Percentiles rank a stretch among this genome's conserved stretches.
Evolutionary conservation across 495 filamentous ascomycete species (phyloP).

Genomic region (Pyrenula massariospora): DNA sequence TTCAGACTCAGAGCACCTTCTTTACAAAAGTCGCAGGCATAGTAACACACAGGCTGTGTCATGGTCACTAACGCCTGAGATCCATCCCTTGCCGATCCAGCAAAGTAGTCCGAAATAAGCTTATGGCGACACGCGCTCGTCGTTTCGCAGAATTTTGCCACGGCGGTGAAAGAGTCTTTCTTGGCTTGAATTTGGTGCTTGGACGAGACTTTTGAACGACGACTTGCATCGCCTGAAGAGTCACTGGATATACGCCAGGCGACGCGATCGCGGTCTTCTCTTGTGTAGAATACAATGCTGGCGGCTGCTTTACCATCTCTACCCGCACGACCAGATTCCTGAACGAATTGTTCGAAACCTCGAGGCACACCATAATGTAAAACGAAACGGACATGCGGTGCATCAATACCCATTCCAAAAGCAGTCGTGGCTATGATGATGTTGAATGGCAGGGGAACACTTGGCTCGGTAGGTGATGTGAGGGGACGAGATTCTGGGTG

Average conservation of each 20-base stretch:
- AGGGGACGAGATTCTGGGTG: constrained; percentile 33
- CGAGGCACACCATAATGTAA: constrained; percentile 88
- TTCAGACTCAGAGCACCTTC: constrained; percentile 48
- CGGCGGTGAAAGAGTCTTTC: constrained; percentile 35
- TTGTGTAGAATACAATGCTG: constrained; percentile 81
- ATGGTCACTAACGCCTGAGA: background rate
- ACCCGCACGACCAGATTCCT: constrained; percentile 87
- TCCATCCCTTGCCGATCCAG: constrained; percentile 38
- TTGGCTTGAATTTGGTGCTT: constrained; percentile 25
- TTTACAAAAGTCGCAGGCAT: constrained; percentile 87
- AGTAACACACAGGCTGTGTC: constrained; percentile 44
- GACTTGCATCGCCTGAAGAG: constrained; percentile 16
- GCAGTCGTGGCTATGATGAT: constrained; percentile 92
- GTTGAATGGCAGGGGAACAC: constrained; percentile 47
- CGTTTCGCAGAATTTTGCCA: constrained; percentile 74
- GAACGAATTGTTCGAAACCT: constrained; percentile 89
- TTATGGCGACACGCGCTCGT: constrained; percentile 62
- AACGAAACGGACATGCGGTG: constrained; percentile 84
- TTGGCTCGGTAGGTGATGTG: constrained; percentile 3
- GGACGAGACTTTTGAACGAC: constrained; percentile 5
- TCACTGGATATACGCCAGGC: constrained; percentile 34
- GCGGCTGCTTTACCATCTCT: constrained; percentile 76
- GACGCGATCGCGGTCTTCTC: constrained; percentile 69
- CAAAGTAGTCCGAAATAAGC: constrained; percentile 71
- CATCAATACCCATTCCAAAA: constrained; percentile 97